These are phyloP conservation scores for Orbilia brochopaga DNA, from an alignment of 2,329 filamentous ascomycete genomes.

Conservation along the genomic window DNA sequence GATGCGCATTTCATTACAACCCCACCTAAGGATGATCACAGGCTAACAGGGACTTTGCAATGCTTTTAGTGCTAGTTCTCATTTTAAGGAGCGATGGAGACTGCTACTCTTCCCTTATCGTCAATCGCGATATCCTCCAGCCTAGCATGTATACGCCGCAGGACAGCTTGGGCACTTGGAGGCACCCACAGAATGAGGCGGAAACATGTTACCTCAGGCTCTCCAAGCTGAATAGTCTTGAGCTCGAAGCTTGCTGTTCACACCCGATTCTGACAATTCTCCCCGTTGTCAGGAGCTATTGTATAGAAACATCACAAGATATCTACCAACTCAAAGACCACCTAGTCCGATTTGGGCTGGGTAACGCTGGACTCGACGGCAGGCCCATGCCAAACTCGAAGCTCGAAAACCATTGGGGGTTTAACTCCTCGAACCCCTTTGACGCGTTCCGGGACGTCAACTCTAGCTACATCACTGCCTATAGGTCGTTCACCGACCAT, in stretches of 20 bases:
- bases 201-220: conserved; percentile 30
- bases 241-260: conserved; percentile 31
- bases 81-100: neutral
- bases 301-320: conserved; percentile 25
- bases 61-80: conserved; percentile 32
- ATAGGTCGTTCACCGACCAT: conserved; percentile 21
- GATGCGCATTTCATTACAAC: neutral
- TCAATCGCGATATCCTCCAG: conserved; percentile 21
- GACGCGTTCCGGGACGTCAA: conserved; percentile 18
- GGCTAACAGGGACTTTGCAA: too few relatives aligned
- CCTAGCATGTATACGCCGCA: neutral
- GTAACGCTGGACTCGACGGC: neutral
- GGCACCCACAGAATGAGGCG: conserved; percentile 18
- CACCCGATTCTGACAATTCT: conserved; percentile 16
- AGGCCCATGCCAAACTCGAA: neutral
- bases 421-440: conserved; percentile 1
- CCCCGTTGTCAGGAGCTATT: conserved; percentile 10
- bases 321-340: conserved; percentile 13
- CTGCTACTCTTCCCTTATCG: neutral
- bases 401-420: conserved; percentile 4
- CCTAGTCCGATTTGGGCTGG: conserved; percentile 2
- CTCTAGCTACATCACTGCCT: neutral
- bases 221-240: conserved; percentile 9
- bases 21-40: neutral
- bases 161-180: neutral